Base-by-base conservation (phyloP, 1,284 basidiomycete genomes). In the Puccinia polysora region DNA sequence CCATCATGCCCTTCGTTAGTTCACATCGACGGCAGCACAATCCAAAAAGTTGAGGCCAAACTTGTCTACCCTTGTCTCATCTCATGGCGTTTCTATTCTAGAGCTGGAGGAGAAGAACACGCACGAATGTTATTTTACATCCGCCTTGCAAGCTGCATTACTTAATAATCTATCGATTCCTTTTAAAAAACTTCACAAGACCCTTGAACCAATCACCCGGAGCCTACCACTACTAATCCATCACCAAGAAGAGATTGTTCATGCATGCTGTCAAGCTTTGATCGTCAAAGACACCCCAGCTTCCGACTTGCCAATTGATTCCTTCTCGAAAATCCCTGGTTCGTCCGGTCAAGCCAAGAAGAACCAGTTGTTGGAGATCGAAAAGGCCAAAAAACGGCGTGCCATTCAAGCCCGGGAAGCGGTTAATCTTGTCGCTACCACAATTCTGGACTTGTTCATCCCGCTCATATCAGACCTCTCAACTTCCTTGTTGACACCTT, bases 41-140 rank as follows among this genome's bases (percentile, higher is more conserved):
- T 64, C 62, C 20, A 73, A 73, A 34, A 73, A 73, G 45, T 63
- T 73, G n/a, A 73, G 65, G 38, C 50, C 62, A 20, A 73, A 38
- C 43, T 30, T 73, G 28, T 56, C 60, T 23, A 60, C 25, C 49
- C 47, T 71, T 20, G 59, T 71, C 4, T 62, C 69, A 2, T 53
- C 59, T 45, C 45, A 63, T 36, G 38, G 20, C 25, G 49, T 23
- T 14, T 45, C 63, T 40, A 23, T 14, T 28, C 49, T 71, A 15
- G 69, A 71, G 38, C 30, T 32, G 10, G 59, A 71, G 36, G 32
- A 71, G 3, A 71, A 71, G 50, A 50, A 71, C 25, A 62, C 53
- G 47, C 70, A 73, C 53, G 60, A 73, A 56, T 73, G 70, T 30
- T 50, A 65, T 49, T 73, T 73, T 50, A 56, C 70, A 36, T 47